Conservation (phyloP, 129 eudicot species). For the Daucus carota region DH1_v3.0 NC_030383.2:40474501-40475000, state of each 20-base stretch:
- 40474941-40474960: slow-evolving; percentile 20
- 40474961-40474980: slow-evolving; percentile 57
- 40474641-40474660: slow-evolving; percentile 46
- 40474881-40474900: slow-evolving; percentile 39
- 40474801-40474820: too few species aligned
- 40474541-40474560: slow-evolving; percentile 78
- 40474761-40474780: too few species aligned
- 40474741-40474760: too few species aligned
- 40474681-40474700: too few species aligned
- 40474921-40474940: slow-evolving; percentile 52
- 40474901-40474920: slow-evolving; percentile 55
- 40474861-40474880: too few species aligned
- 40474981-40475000: slow-evolving; percentile 48
- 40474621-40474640: slow-evolving; percentile 55
- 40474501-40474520: slow-evolving; percentile 94
- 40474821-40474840: too few species aligned
- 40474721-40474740: too few species aligned
- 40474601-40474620: slow-evolving; percentile 69
- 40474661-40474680: slow-evolving; percentile 69
- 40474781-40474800: too few species aligned
- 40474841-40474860: too few species aligned
- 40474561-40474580: slow-evolving; percentile 77
- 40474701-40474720: too few species aligned
- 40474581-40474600: slow-evolving; percentile 71
- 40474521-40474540: slow-evolving; percentile 61